Percentiles rank a stretch among this genome's conserved stretches.
phyloP scores from a whole-genome alignment of 805 yeast genomes.

The Ogataea nitratoaversa region DNA sequence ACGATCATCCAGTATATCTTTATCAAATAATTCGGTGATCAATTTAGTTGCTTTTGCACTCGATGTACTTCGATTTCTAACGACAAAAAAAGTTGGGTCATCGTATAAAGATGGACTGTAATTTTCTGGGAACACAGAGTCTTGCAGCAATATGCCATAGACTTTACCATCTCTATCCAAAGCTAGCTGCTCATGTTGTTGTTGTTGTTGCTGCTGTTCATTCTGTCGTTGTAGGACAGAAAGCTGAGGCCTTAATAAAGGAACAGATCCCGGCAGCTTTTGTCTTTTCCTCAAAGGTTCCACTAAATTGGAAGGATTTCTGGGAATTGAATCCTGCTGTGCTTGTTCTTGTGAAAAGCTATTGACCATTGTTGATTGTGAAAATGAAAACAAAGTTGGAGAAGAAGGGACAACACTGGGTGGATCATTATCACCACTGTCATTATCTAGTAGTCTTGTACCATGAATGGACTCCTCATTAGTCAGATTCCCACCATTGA shows the following conservation, averaged over 20 bases:
- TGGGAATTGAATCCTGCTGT: slow-evolving; percentile 7
- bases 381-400: slow-evolving; percentile 20
- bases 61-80: slow-evolving; percentile 18
- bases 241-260: slow-evolving; percentile 1
- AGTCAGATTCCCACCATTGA: slow-evolving; percentile 1
- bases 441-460: not conserved
- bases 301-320: slow-evolving; percentile 16
- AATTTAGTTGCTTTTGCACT: slow-evolving; percentile 35
- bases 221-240: slow-evolving; percentile 1
- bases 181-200: slow-evolving; percentile 35
- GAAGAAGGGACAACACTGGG: slow-evolving; percentile 20
- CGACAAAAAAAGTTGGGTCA: slow-evolving; percentile 32
- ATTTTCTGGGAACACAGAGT: slow-evolving; percentile 26
- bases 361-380: slow-evolving; percentile 19
- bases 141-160: slow-evolving; percentile 28
- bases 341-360: slow-evolving; percentile 1
- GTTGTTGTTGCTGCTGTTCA: not conserved
- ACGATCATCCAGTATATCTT: slow-evolving; percentile 15
- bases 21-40: slow-evolving; percentile 45
- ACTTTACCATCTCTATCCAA: slow-evolving; percentile 44
- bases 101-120: slow-evolving; percentile 29
- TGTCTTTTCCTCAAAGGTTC: slow-evolving; percentile 26
- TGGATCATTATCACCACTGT: not conserved
- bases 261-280: slow-evolving; percentile 8
- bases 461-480: slow-evolving; percentile 1